phyloP scores from a whole-genome alignment of 2,329 filamentous ascomycete species.

The Cordyceps tenuipes region DNA sequence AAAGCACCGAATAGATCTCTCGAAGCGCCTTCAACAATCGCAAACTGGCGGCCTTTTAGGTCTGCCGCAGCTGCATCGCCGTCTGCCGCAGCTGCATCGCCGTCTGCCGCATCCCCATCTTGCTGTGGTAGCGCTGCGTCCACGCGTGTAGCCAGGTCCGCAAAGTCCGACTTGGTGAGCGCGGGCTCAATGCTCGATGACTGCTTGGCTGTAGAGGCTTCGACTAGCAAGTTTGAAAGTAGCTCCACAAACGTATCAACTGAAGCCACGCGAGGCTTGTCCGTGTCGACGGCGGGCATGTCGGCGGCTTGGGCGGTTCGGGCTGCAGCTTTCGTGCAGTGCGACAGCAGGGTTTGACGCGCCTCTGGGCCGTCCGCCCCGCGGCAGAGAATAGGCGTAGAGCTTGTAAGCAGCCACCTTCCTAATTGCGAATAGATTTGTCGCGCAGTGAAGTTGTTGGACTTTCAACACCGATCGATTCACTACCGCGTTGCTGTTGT shows the following conservation, averaged over 20 bases:
- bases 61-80: constrained; percentile 32
- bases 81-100: constrained; percentile 25
- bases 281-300: constrained; percentile 43
- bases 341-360: background rate
- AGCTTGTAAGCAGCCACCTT: background rate
- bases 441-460: too few species aligned
- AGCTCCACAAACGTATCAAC: constrained; percentile 46
- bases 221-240: constrained; percentile 48
- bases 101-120: constrained; percentile 21
- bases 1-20: constrained; percentile 71
- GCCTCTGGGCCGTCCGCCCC: background rate
- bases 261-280: constrained; percentile 41
- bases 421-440: background rate
- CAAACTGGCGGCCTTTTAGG: constrained; percentile 45
- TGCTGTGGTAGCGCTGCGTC: constrained; percentile 24
- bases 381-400: background rate
- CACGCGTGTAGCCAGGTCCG: constrained; percentile 38
- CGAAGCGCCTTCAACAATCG: constrained; percentile 74
- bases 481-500: background rate
- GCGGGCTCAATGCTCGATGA: constrained; percentile 61
- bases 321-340: background rate
- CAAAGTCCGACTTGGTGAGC: constrained; percentile 61
- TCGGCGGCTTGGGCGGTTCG: background rate
- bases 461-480: background rate
- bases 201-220: constrained; percentile 51